A percentile compares a stretch with the other conserved stretches of the same genome.
Conservation (phyloP, 2,329 filamentous ascomycete genomes). For the Fusarium xylarioides region DNA sequence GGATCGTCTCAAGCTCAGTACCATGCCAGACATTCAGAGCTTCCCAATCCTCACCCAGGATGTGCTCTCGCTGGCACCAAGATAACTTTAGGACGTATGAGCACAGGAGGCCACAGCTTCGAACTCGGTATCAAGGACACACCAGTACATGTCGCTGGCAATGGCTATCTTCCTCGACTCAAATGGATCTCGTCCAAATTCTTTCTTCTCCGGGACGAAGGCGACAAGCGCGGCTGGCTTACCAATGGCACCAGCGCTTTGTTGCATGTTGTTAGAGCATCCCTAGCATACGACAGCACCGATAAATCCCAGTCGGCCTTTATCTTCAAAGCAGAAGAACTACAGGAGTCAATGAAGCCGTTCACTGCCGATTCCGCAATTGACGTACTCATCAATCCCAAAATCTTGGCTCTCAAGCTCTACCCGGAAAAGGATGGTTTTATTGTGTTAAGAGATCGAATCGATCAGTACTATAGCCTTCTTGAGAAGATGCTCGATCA, state of each 20-base stretch:
- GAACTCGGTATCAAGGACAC: neutral
- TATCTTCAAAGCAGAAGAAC: fast-evolving
- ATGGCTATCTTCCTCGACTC: neutral
- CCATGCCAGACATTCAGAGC: neutral
- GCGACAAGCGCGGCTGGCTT: neutral
- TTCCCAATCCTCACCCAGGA: fast-evolving
- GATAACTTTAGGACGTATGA: neutral
- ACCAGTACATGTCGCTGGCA: fast-evolving
- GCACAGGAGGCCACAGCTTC: neutral
- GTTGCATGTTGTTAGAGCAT: neutral
- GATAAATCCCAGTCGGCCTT: neutral
- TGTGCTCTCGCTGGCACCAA: neutral
- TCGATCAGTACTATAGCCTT: neutral
- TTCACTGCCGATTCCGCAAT: fast-evolving
- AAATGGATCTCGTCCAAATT: neutral
- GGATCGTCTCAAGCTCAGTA: neutral
- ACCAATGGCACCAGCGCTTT: neutral
- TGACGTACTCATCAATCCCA: neutral
- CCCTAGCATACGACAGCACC: neutral
- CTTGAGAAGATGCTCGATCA: neutral
- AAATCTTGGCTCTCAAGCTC: neutral
- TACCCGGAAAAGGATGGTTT: neutral
- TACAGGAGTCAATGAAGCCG: neutral
- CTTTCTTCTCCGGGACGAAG: neutral
- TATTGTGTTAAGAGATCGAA: neutral